These are phyloP conservation scores for Aureobasidium pullulans DNA, from an alignment of 2,329 filamentous ascomycete species.

Conservation along the genomic window DNA sequence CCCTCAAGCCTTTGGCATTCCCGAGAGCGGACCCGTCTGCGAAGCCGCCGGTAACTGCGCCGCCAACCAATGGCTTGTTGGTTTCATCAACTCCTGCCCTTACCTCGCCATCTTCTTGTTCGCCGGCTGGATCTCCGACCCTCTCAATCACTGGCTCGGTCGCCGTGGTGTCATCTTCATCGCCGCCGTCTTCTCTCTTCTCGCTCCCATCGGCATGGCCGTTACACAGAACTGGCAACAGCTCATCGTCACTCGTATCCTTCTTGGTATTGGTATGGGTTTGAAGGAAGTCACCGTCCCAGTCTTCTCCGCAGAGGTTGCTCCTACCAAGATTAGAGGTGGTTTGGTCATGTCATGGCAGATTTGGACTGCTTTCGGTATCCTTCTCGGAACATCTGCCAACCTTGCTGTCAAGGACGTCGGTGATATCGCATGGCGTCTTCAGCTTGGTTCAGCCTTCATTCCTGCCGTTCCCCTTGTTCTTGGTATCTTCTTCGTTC, in stretches of 20 bases:
- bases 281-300: conserved; percentile 16
- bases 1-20: conserved; percentile 31
- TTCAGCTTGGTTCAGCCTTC: conserved; percentile 41
- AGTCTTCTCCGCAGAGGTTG: conserved; percentile 15
- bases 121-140: conserved; percentile 22
- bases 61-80: conserved; percentile 51
- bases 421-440: conserved; percentile 35
- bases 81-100: conserved; percentile 55
- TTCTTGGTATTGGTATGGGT: conserved; percentile 18
- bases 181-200: conserved; percentile 20
- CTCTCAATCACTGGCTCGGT: conserved; percentile 24
- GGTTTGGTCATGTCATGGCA: conserved; percentile 28
- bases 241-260: conserved; percentile 14
- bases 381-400: conserved; percentile 37
- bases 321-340: conserved; percentile 19
- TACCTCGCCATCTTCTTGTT: conserved; percentile 38
- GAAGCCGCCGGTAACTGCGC: conserved; percentile 20
- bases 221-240: conserved; percentile 14
- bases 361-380: conserved; percentile 39
- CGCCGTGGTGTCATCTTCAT: conserved; percentile 32
- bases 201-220: conserved; percentile 11
- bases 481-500: conserved; percentile 32
- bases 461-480: conserved; percentile 40
- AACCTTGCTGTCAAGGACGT: conserved; percentile 35
- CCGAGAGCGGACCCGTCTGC: conserved; percentile 36